Base-by-base conservation (phyloP, 148 eudicot species). In the Beta vulgaris region DNA sequence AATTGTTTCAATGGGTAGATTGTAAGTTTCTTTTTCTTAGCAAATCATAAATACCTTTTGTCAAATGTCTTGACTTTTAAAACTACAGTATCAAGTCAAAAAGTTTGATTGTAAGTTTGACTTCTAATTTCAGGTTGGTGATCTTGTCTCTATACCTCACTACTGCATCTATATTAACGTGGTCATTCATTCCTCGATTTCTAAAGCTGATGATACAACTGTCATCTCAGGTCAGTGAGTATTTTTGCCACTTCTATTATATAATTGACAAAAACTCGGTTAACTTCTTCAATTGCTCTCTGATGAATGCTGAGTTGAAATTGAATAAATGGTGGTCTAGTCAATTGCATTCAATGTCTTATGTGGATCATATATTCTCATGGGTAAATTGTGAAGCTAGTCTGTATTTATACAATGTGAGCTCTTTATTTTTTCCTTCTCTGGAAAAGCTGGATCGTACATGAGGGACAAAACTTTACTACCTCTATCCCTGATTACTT, bases 131-230 rank as follows among this genome's bases (percentile, higher is more conserved):
- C 89, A 92, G 98, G 86, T 73, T 96, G 82, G 82, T 92, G 82
- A 77, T 88, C 68, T 77, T 96, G 85, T 89, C 93, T 32, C 69
- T 87, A 72, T 95, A 85, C 84, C 90, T 95, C 39, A 70, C 83
- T 26, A 83, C 72, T 63, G 99, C 93, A 72, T 87, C 90, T 59
- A 65, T 92, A 64, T 76, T 96, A 81, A 88, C 97, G 40, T 96
- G 99, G 99, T 87, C 89, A 35, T 91, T 91, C 54, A 79, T 96
- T 78, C 98, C 98, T 48, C 95, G 98, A 68, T 92, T 96, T 79
- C 78, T 92, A 36, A 96, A 96, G 97, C 77, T 96, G 79, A 96
- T 96, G 99, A 93, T 90, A 78, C 92, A 83, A 53, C 68, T 95
- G 57, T 95, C 98, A 34, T 90, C 98, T 78, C 97, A 95, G 87